phyloP scores from a whole-genome alignment of 306 rosid genomes.

The Glycyrrhiza uralensis region DNA sequence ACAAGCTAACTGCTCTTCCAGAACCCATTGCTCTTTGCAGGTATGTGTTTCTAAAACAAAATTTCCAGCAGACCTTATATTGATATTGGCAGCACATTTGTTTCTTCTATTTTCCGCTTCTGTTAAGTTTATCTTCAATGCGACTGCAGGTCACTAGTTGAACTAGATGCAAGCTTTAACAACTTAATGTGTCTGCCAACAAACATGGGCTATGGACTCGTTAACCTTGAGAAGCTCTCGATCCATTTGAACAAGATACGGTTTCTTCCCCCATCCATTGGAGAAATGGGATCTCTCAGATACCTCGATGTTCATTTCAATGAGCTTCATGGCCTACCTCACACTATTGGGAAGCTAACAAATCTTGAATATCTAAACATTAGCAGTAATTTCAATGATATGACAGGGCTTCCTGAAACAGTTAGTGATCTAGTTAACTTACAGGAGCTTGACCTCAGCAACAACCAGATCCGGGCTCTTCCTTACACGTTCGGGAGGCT shows the following conservation, averaged over 20 bases:
- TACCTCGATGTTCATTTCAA: slow-evolving; percentile 59
- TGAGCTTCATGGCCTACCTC: slow-evolving; percentile 50
- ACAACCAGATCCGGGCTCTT: slow-evolving; percentile 51
- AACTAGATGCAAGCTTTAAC: slow-evolving; percentile 52
- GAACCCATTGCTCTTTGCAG: slow-evolving; percentile 50
- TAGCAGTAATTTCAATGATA: slow-evolving; percentile 48
- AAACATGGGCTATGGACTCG: slow-evolving; percentile 41
- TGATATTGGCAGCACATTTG: background rate
- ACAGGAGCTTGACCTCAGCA: slow-evolving; percentile 48
- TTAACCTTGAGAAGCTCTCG: slow-evolving; percentile 45
- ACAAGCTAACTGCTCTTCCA: slow-evolving; percentile 45
- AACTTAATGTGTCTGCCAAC: slow-evolving; percentile 48
- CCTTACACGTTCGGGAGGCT: slow-evolving; percentile 46
- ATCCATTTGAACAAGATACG: slow-evolving; percentile 46
- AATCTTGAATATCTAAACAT: slow-evolving; percentile 52
- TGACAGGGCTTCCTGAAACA: slow-evolving; percentile 52
- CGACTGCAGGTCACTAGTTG: slow-evolving; percentile 40
- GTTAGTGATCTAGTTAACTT: slow-evolving; percentile 43
- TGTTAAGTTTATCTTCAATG: slow-evolving; percentile 6
- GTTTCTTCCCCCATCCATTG: slow-evolving; percentile 44
- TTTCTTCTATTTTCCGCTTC: background rate
- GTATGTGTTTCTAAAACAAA: slow-evolving; percentile 10
- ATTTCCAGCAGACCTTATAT: background rate
- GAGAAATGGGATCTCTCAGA: slow-evolving; percentile 55
- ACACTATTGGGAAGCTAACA: slow-evolving; percentile 40